phyloP scores from a whole-genome alignment of 345 rosid species.

The Corchorus olitorius region DNA sequence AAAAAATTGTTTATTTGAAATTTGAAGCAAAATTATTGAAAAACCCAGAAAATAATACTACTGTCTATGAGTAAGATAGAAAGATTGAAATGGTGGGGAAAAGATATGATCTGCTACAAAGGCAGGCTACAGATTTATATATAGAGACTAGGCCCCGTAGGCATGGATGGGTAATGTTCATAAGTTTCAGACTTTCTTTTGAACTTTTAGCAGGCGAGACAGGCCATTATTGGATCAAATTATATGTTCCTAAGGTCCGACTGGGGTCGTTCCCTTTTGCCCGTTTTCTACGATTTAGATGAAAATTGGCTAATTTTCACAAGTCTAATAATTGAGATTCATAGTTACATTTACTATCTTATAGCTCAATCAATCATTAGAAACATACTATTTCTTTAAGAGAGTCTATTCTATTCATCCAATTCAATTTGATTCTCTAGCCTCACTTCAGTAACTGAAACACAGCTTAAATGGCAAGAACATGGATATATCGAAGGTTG shows the following conservation, averaged over 20 bases:
- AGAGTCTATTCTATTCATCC: too few species aligned
- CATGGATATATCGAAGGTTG: not conserved
- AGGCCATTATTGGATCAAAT: constrained; percentile 6
- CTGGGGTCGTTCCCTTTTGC: not conserved
- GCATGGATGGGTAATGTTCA: not conserved
- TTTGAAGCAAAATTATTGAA: not conserved
- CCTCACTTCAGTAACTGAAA: not conserved
- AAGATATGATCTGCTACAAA: not conserved
- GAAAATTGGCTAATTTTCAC: too few species aligned
- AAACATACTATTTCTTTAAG: too few species aligned
- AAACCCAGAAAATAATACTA: not conserved
- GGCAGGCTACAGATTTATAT: not conserved
- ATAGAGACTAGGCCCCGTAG: not conserved
- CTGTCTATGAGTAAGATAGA: not conserved
- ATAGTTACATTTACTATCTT: too few species aligned
- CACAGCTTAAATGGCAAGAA: not conserved
- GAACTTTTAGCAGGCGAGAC: not conserved
- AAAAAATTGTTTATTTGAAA: not conserved
- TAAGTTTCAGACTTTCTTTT: not conserved
- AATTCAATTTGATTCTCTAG: not conserved
- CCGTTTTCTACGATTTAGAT: constrained; percentile 13
- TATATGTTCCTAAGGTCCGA: not conserved
- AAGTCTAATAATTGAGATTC: too few species aligned
- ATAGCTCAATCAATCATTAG: too few species aligned
- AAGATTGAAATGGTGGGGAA: not conserved